phyloP scores from a whole-genome alignment of 768 basidiomycete genomes.

The Russula earlei region DNA sequence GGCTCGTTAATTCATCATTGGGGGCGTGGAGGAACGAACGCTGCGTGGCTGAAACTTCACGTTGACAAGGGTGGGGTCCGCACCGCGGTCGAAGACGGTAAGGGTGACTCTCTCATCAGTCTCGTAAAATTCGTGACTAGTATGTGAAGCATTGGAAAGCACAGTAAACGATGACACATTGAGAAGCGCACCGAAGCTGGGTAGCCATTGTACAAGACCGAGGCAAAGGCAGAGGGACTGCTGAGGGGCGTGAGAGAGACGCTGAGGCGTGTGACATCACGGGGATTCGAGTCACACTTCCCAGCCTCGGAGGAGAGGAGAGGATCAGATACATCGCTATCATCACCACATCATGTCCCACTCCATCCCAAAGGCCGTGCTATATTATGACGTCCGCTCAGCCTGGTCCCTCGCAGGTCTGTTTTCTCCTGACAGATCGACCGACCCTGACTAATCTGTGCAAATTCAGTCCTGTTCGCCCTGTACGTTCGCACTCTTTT shows the following conservation, averaged over 20 bases:
- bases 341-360: neutral
- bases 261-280: no score
- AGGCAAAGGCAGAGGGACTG: no score
- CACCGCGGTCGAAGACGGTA: constrained; percentile 72
- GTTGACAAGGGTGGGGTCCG: constrained; percentile 51
- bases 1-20: neutral
- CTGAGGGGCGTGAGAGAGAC: no score
- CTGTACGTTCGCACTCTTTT: constrained; percentile 13
- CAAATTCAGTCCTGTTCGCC: constrained; percentile 11
- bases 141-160: neutral
- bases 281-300: no score
- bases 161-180: neutral
- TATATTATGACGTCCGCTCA: constrained; percentile 57
- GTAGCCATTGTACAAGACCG: no score
- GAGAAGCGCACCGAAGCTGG: constrained; percentile 9
- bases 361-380: constrained; percentile 60
- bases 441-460: neutral
- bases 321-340: no score
- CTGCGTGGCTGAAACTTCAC: constrained; percentile 57
- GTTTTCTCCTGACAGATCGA: neutral
- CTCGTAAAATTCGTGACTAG: constrained; percentile 73
- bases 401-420: constrained; percentile 59
- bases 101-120: constrained; percentile 66
- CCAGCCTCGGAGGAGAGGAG: no score
- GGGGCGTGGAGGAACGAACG: constrained; percentile 29